Conservation (phyloP, 768 basidiomycete genomes). For the Boletus fagicola region DNA sequence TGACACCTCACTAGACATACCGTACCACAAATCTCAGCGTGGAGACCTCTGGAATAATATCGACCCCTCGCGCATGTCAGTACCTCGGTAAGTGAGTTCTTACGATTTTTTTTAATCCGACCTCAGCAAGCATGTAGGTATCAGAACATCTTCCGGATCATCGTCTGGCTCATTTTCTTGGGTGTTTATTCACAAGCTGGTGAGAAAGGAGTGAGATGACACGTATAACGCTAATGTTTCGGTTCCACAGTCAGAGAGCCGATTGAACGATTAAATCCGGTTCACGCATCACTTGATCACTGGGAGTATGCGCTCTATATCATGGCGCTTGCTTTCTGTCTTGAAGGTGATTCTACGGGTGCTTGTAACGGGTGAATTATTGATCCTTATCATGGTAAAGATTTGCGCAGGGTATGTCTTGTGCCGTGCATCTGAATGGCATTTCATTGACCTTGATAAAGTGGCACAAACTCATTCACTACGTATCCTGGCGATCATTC, state of each 20-base stretch:
- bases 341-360: constrained; percentile 61
- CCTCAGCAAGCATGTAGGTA: constrained; percentile 46
- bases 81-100: constrained; percentile 56
- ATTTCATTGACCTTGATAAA: constrained; percentile 28
- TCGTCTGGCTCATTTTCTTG: constrained; percentile 77
- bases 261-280: constrained; percentile 62
- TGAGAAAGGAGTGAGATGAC: constrained; percentile 29
- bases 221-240: background rate
- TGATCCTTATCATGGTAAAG: constrained; percentile 18
- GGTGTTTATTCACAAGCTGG: constrained; percentile 82
- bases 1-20: constrained; percentile 51
- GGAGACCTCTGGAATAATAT: constrained; percentile 67
- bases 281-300: constrained; percentile 54
- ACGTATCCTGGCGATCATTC: constrained; percentile 80
- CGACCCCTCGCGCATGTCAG: constrained; percentile 72
- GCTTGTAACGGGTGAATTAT: constrained; percentile 39
- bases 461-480: constrained; percentile 69
- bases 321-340: constrained; percentile 70
- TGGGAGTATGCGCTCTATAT: constrained; percentile 83
- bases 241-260: constrained; percentile 64
- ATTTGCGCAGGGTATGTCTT: constrained; percentile 24
- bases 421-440: background rate
- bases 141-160: constrained; percentile 79
- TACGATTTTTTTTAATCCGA: too few relatives aligned
- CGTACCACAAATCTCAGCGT: constrained; percentile 55